A percentile compares a stretch with the other conserved stretches of the same genome.
These are phyloP conservation scores for Drechslerella coelobrocha DNA, from an alignment of 2,329 filamentous ascomycete genomes.

Conservation along the genomic window DNA sequence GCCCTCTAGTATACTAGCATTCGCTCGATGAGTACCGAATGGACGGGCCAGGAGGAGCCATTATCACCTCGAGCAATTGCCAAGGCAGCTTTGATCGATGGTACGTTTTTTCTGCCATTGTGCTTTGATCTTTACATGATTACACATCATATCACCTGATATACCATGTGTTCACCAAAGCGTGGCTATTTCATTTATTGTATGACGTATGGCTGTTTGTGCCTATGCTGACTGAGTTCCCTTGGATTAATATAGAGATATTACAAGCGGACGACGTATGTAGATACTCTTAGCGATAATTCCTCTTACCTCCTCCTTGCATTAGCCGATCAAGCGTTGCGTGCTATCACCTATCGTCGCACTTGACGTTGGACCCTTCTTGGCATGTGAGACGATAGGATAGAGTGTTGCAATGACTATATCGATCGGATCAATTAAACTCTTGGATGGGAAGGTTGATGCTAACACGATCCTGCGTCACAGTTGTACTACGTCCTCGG, in stretches of 20 bases:
- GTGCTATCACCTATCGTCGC: neutral
- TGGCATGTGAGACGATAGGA: no score
- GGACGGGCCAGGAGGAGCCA: constrained; percentile 47
- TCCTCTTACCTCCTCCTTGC: neutral
- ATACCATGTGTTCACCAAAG: neutral
- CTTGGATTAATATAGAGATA: neutral
- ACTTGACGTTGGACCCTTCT: no score
- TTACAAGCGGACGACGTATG: constrained; percentile 1
- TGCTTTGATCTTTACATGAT: neutral
- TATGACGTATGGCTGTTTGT: no score
- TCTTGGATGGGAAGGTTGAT: no score
- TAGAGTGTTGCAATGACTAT: no score
- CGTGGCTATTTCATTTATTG: neutral
- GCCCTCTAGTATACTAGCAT: no score
- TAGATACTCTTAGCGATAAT: neutral
- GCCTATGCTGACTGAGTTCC: neutral
- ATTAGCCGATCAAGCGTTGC: no score
- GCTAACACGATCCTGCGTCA: no score
- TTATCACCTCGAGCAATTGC: constrained; percentile 46
- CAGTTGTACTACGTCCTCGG: constrained; percentile 58
- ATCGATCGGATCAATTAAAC: no score
- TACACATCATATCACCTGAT: neutral
- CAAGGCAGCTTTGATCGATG: constrained; percentile 46
- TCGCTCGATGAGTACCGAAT: constrained; percentile 42
- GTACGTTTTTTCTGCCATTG: constrained; percentile 11